Percentiles rank a stretch among this genome's conserved stretches.
These are phyloP conservation scores for Aspergillus unguis DNA, from an alignment of 2,329 filamentous ascomycete genomes.

Conservation along the genomic window DNA sequence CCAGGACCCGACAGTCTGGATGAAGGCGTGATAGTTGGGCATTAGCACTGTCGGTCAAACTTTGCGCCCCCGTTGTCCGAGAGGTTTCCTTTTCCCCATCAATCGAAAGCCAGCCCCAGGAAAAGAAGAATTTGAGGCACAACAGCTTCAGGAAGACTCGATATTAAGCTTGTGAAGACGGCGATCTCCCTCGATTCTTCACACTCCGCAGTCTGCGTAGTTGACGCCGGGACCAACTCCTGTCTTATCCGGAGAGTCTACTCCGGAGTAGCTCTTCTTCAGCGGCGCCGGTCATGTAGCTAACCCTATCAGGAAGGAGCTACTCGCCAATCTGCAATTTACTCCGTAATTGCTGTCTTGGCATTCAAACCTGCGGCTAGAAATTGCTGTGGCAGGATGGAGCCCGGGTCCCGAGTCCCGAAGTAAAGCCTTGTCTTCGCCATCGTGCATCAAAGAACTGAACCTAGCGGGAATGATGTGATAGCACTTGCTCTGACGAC, in stretches of 20 bases:
- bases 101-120: not conserved
- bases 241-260: not conserved
- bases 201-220: not conserved
- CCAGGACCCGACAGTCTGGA: constrained; percentile 27
- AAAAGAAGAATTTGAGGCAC: too few species aligned
- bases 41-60: constrained; percentile 20
- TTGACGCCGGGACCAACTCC: not conserved
- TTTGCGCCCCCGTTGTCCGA: constrained; percentile 15
- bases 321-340: not conserved
- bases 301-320: constrained; percentile 8
- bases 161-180: not conserved
- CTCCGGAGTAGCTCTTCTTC: not conserved
- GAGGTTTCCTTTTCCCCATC: constrained; percentile 9
- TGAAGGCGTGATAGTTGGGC: constrained; percentile 25
- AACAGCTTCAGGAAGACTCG: not conserved
- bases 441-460: not conserved
- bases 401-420: not conserved
- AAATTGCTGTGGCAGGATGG: not conserved
- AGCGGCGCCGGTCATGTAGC: constrained; percentile 2
- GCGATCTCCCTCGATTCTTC: not conserved
- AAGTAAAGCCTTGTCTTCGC: not conserved
- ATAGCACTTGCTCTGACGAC: constrained; percentile 4
- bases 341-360: constrained; percentile 4
- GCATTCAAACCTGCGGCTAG: not conserved
- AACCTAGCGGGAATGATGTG: not conserved